Evolutionary conservation across 768 basidiomycete species (phyloP).

Genomic region (Inosperma sp.): DNA sequence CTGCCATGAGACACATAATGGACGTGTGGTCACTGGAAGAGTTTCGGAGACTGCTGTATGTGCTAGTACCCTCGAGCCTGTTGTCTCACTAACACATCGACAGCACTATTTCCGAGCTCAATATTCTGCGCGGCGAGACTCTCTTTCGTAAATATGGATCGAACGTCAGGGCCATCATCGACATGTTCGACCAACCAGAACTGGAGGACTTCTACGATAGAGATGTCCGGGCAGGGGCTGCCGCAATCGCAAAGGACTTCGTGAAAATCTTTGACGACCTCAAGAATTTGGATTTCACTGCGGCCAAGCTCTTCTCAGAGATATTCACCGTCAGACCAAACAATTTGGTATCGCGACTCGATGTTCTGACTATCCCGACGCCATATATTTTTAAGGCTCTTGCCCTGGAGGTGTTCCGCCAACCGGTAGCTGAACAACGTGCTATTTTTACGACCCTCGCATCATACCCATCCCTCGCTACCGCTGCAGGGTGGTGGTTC

Average conservation of each 20-base stretch:
- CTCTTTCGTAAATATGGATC: conserved; percentile 12
- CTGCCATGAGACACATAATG: background rate
- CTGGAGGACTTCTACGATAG: background rate
- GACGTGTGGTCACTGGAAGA: background rate
- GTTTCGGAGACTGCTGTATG: background rate
- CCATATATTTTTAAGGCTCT: conserved; percentile 7
- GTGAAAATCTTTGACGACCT: conserved; percentile 5
- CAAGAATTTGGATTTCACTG: conserved; percentile 5
- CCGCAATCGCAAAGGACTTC: conserved; percentile 5
- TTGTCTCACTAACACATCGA: conserved; percentile 5
- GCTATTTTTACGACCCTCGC: conserved; percentile 6
- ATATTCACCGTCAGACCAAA: conserved; percentile 7
- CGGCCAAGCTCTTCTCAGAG: conserved; percentile 8
- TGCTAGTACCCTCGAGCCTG: too few species aligned
- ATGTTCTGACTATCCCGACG: conserved; percentile 7
- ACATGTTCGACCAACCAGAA: background rate
- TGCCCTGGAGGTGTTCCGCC: conserved; percentile 10
- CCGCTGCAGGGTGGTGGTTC: conserved; percentile 11
- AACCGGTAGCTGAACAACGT: conserved; percentile 9
- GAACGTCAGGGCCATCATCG: conserved; percentile 3
- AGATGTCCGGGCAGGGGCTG: conserved; percentile 1
- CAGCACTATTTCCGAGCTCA: conserved; percentile 2
- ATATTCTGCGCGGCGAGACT: background rate
- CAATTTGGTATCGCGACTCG: background rate
- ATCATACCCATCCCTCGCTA: conserved; percentile 5